Base-by-base conservation (phyloP, 805 yeast species). In the Sugiyamaella qingdaonensis region DNA sequence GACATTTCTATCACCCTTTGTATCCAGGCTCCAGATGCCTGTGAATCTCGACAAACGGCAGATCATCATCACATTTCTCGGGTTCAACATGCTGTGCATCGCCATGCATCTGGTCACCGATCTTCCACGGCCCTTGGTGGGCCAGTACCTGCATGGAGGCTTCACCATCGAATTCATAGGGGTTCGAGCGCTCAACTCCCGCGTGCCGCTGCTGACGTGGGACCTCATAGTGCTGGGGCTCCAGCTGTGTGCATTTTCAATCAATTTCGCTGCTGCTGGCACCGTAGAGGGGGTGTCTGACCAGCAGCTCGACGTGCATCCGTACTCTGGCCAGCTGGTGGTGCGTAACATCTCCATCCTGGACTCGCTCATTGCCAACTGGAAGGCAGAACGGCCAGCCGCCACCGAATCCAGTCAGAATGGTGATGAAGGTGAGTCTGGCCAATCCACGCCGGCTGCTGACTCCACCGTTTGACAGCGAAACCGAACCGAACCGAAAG, bases 111-210 rank as follows among this genome's bases (percentile, higher is more conserved):
- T 24, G n/a, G 4, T 55, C 18, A 19, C 46, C 11, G 49, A 41
- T 10, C 54, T 55, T 16, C 58, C 59, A 14, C 34, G 31, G 27
- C 58, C 61, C 4, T 16, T 33, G 16, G 31, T 49, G 2, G 59
- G 57, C 48, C 21, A 36, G 13, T 53, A 53, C 41, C 51, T 58
- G 33, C 63, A 60, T 48, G 63, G 63, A 19, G 55, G 63, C 4
- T 52, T 58, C 19, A 58, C 61, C 5, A 57, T 60, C 10, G 63
- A 60, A 46, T 58, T 60, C 41, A 54, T 60, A 10, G 63, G 63
- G 3, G 56, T 47, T 4, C 39, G 49, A 33, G 58, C 54, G 3
- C 45, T 58, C 36, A 39, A 35, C 2, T 58, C 56, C 13, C 49
- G 57, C n/a, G 2, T 47, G 16, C 56, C 55, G 4, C 50, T 60